phyloP scores from a whole-genome alignment of 2,329 filamentous ascomycete species.

The Colletotrichum euphorbiae region DNA sequence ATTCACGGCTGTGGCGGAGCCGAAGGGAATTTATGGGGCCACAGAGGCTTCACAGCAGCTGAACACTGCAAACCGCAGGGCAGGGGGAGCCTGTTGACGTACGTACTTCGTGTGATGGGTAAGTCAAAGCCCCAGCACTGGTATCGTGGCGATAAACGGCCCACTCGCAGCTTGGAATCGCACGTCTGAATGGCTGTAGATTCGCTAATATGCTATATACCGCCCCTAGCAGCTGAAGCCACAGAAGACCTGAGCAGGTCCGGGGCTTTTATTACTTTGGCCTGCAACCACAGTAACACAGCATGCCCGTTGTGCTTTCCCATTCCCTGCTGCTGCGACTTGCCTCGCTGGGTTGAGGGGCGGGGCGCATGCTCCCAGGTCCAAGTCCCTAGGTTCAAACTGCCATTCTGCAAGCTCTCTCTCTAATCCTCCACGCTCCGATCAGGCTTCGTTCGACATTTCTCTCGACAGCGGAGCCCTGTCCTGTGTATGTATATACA shows the following conservation, averaged over 20 bases:
- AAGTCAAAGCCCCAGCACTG: too few species aligned
- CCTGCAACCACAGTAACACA: too few species aligned
- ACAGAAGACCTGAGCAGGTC: too few species aligned
- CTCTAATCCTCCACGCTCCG: not conserved
- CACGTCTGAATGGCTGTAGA: too few species aligned
- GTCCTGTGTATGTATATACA: constrained; percentile 7
- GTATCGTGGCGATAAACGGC: too few species aligned
- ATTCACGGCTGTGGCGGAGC: constrained; percentile 34
- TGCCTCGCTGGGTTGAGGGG: constrained; percentile 1
- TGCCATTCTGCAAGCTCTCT: constrained; percentile 10
- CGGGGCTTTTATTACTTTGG: too few species aligned
- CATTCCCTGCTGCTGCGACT: not conserved
- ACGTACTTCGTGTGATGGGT: too few species aligned
- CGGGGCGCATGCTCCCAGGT: constrained; percentile 3
- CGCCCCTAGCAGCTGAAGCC: too few species aligned
- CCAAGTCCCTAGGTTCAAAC: constrained; percentile 2
- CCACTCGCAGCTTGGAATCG: too few species aligned
- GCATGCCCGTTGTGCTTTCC: not conserved
- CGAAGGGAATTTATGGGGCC: constrained; percentile 11
- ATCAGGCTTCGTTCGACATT: constrained; percentile 12
- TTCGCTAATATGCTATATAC: too few species aligned
- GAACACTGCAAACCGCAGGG: not conserved
- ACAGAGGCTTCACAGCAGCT: not conserved
- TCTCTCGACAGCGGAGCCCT: constrained; percentile 8
- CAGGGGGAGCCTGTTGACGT: constrained; percentile 25